Evolutionary conservation across 192 early-diverging fungal genomes (phyloP).

Genomic region (Thoreauomyces humboldtii): DNA sequence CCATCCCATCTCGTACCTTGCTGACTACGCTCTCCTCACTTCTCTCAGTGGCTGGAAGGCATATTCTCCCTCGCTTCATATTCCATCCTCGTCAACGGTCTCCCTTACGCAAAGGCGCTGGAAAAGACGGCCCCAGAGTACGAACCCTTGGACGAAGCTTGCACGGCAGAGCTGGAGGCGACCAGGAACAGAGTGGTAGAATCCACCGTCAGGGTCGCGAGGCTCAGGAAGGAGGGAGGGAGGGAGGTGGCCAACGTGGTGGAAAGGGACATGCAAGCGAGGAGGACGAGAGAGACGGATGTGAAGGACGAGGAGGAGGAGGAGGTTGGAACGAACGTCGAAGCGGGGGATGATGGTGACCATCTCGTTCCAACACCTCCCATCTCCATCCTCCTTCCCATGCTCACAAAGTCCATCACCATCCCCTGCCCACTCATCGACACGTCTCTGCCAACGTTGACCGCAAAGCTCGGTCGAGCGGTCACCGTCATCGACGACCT

Average conservation of each 20-base stretch:
- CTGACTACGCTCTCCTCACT: too few species aligned
- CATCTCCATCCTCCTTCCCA: conserved; percentile 1
- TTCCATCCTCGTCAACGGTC: conserved; percentile 17
- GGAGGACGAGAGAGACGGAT: neutral
- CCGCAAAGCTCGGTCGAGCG: conserved; percentile 10
- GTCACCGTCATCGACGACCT: conserved; percentile 1
- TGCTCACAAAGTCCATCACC: neutral
- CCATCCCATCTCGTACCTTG: too few species aligned
- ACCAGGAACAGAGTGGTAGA: conserved; percentile 62
- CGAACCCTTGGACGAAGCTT: conserved; percentile 12
- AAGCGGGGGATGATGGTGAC: neutral
- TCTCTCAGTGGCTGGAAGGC: conserved; percentile 1
- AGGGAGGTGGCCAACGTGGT: neutral
- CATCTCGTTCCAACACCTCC: neutral
- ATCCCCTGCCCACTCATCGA: neutral
- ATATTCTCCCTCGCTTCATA: conserved; percentile 8
- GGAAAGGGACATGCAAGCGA: neutral
- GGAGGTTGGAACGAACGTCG: too few species aligned
- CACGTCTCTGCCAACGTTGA: neutral
- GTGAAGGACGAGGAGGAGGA: conserved; percentile 17
- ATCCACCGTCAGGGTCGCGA: conserved; percentile 72
- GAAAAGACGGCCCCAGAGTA: conserved; percentile 21
- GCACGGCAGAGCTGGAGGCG: conserved; percentile 11
- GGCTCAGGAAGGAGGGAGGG: conserved; percentile 70
- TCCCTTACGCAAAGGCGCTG: conserved; percentile 19